These are phyloP conservation scores for Syncephalis fuscata DNA, from an alignment of 371 early-diverging fungal genomes.

Conservation along the genomic window DNA sequence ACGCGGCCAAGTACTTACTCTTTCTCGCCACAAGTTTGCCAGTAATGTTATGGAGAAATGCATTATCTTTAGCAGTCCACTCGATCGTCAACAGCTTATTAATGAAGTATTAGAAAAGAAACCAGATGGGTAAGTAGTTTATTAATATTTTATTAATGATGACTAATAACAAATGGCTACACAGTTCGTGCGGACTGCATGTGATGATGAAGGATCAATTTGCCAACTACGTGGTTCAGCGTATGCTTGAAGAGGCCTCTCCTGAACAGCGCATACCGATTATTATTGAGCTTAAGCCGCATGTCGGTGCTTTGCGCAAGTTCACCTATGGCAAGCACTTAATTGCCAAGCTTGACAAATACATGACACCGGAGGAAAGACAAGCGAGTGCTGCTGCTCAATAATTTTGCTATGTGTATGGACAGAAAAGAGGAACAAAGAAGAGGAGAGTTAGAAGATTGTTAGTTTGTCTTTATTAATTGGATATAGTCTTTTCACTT, in stretches of 20 bases:
- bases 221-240: constrained; percentile 99
- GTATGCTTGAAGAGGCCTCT: constrained; percentile 94
- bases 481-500: no score
- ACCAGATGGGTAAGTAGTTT: constrained; percentile 41
- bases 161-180: no score
- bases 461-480: no score
- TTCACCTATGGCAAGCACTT: constrained; percentile 95
- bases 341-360: constrained; percentile 22
- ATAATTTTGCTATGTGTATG: no score
- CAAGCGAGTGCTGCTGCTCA: no score
- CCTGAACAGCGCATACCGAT: constrained; percentile 72
- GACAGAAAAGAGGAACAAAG: no score
- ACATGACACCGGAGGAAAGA: no score
- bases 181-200: constrained; percentile 62
- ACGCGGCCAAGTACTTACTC: constrained; percentile 68
- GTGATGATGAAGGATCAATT: constrained; percentile 98
- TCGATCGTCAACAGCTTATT: constrained; percentile 42
- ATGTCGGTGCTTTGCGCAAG: constrained; percentile 77
- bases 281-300: constrained; percentile 79
- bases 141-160: constrained; percentile 3
- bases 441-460: no score
- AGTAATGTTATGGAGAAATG: constrained; percentile 70
- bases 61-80: constrained; percentile 19
- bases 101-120: constrained; percentile 72
- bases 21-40: constrained; percentile 98